phyloP scores from a whole-genome alignment of 768 basidiomycete genomes.

The Gymnopilus junonius region DNA sequence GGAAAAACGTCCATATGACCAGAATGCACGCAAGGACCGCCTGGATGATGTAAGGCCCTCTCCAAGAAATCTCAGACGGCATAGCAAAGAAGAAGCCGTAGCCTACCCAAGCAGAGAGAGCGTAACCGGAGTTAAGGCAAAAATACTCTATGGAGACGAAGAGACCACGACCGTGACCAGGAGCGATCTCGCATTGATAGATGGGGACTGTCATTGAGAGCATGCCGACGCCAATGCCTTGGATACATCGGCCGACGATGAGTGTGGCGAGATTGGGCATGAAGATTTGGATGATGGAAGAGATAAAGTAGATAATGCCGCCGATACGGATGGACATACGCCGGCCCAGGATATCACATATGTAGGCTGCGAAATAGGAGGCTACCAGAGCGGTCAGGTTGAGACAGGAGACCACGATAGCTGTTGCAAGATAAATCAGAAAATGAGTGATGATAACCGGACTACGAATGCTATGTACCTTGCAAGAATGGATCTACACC shows the following conservation, averaged over 20 bases:
- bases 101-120: constrained; percentile 51
- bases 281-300: constrained; percentile 54
- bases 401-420: constrained; percentile 52
- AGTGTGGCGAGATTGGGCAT: constrained; percentile 46
- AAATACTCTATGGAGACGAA: constrained; percentile 59
- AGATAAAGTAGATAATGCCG: constrained; percentile 50
- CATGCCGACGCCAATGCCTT: constrained; percentile 53
- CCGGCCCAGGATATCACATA: constrained; percentile 54
- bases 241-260: constrained; percentile 48
- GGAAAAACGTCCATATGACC: constrained; percentile 48
- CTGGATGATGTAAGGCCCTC: constrained; percentile 60
- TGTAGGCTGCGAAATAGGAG: constrained; percentile 49
- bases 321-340: constrained; percentile 55
- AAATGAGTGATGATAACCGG: not conserved
- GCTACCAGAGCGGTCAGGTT: constrained; percentile 55
- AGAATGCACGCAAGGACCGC: constrained; percentile 52
- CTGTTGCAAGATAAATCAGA: constrained; percentile 26
- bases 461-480: constrained; percentile 33
- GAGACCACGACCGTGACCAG: constrained; percentile 51
- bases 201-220: constrained; percentile 56
- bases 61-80: constrained; percentile 55
- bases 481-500: constrained; percentile 50
- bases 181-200: constrained; percentile 53
- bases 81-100: constrained; percentile 51
- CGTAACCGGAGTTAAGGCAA: constrained; percentile 55